A percentile compares a stretch with the other conserved stretches of the same genome.
Conservation (phyloP, 441 rosid species). For the Rhodomyrtus psidioides region DNA sequence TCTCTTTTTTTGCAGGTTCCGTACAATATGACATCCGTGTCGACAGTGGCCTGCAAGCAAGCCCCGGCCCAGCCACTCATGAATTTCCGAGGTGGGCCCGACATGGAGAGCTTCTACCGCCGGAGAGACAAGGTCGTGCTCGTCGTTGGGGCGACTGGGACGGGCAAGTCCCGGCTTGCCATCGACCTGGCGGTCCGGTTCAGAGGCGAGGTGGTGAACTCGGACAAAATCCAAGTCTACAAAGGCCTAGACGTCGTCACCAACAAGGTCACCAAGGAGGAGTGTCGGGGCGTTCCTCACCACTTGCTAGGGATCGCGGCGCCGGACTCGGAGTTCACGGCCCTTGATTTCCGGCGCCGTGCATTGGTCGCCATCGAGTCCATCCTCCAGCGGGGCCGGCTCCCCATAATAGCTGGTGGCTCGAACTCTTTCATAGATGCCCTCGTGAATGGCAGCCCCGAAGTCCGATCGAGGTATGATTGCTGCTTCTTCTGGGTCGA, state of each 20-base stretch:
- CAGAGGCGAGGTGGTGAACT: constrained; percentile 61
- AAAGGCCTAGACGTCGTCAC: constrained; percentile 58
- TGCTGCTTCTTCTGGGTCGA: constrained; percentile 72
- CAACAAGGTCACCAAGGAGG: constrained; percentile 61
- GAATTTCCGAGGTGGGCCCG: constrained; percentile 26
- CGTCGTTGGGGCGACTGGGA: constrained; percentile 71
- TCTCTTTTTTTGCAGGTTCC: too few species aligned
- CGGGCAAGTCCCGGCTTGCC: constrained; percentile 76
- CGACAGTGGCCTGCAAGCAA: constrained; percentile 30
- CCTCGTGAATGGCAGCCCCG: constrained; percentile 33
- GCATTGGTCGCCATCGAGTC: constrained; percentile 29
- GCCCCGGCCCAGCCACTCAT: constrained; percentile 50
- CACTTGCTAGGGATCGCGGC: constrained; percentile 49
- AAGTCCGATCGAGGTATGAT: constrained; percentile 41
- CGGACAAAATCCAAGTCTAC: constrained; percentile 77
- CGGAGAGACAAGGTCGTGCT: constrained; percentile 61
- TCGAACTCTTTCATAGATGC: constrained; percentile 68
- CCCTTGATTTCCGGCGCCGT: constrained; percentile 34
- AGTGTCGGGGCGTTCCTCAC: constrained; percentile 63
- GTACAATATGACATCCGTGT: constrained; percentile 9
- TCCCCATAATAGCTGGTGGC: constrained; percentile 69
- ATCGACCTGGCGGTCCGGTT: constrained; percentile 60
- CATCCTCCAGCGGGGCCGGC: constrained; percentile 25
- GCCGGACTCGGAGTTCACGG: constrained; percentile 35
- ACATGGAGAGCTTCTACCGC: constrained; percentile 31